Evolutionary conservation across 2,329 filamentous ascomycete genomes (phyloP).

Genomic region (Diplocarpon rosae): DNA sequence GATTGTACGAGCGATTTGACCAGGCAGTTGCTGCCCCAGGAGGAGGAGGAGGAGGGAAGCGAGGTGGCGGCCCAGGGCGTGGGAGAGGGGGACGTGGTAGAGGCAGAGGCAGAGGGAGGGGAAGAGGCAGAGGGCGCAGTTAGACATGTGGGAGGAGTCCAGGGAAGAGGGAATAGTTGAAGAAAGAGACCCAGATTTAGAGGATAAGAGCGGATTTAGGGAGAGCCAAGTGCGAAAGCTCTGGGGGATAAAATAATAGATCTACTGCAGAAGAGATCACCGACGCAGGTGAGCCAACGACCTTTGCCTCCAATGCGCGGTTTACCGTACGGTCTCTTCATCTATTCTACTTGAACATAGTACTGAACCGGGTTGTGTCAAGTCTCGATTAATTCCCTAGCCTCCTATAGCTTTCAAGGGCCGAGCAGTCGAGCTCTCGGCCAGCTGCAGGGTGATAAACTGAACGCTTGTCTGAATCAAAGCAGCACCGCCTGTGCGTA

Average conservation of each 20-base stretch:
- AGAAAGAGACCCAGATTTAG: neutral
- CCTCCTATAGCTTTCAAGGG: too few species aligned
- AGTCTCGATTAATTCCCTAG: too few species aligned
- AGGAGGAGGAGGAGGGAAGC: constrained; percentile 30
- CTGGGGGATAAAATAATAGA: too few species aligned
- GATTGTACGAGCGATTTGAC: constrained; percentile 51
- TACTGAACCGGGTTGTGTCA: too few species aligned
- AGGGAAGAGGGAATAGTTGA: neutral
- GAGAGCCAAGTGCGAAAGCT: too few species aligned
- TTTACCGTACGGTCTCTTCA: too few species aligned
- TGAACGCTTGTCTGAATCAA: constrained; percentile 9
- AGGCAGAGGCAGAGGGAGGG: constrained; percentile 4
- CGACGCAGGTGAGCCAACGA: too few species aligned
- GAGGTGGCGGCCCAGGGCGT: constrained; percentile 28
- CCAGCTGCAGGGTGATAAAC: constrained; percentile 19
- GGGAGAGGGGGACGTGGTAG: constrained; percentile 26
- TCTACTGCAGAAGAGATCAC: too few species aligned
- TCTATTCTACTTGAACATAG: too few species aligned
- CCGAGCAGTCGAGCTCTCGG: constrained; percentile 3
- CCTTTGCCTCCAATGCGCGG: too few species aligned
- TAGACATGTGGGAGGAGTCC: neutral
- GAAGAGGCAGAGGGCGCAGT: neutral
- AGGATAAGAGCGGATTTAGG: too few species aligned
- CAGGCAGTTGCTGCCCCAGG: constrained; percentile 29
- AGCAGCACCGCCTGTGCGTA: constrained; percentile 15